Conservation (phyloP, 2,329 filamentous ascomycete genomes). For the Tolypocladium inflatum region DNA sequence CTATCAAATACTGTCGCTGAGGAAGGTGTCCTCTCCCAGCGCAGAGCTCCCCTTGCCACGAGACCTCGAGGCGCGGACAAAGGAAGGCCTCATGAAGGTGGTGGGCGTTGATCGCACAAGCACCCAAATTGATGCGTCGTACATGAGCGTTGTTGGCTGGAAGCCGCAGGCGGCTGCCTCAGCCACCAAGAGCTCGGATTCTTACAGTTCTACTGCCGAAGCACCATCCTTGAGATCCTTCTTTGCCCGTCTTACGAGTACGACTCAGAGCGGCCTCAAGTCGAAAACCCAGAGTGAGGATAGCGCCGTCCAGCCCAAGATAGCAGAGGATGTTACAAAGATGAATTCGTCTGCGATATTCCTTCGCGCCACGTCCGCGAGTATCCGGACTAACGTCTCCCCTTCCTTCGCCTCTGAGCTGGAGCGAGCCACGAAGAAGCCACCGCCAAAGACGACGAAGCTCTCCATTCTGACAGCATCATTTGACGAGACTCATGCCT, state of each 20-base stretch:
- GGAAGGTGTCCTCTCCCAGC: conserved; percentile 78
- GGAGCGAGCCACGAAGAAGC: conserved; percentile 93
- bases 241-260: conserved; percentile 64
- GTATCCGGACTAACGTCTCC: conserved; percentile 66
- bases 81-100: conserved; percentile 83
- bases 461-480: conserved; percentile 86
- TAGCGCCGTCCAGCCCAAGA: conserved; percentile 48
- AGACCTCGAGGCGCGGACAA: conserved; percentile 73
- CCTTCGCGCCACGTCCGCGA: conserved; percentile 76
- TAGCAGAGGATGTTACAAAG: conserved; percentile 63
- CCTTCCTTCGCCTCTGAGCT: conserved; percentile 72
- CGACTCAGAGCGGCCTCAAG: conserved; percentile 39
- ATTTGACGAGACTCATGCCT: conserved; percentile 68
- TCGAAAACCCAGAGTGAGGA: conserved; percentile 55
- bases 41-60: conserved; percentile 62
- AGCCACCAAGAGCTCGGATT: conserved; percentile 32
- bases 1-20: conserved; percentile 67
- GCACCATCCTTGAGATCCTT: conserved; percentile 63
- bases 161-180: conserved; percentile 45
- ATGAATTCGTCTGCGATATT: conserved; percentile 73
- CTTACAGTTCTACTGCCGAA: conserved; percentile 34
- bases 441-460: conserved; percentile 78
- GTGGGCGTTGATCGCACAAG: conserved; percentile 72
- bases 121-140: conserved; percentile 84
- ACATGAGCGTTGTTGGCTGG: conserved; percentile 83